Conservation (phyloP, 306 rosid genomes). For the Carpinus fangiana region DNA sequence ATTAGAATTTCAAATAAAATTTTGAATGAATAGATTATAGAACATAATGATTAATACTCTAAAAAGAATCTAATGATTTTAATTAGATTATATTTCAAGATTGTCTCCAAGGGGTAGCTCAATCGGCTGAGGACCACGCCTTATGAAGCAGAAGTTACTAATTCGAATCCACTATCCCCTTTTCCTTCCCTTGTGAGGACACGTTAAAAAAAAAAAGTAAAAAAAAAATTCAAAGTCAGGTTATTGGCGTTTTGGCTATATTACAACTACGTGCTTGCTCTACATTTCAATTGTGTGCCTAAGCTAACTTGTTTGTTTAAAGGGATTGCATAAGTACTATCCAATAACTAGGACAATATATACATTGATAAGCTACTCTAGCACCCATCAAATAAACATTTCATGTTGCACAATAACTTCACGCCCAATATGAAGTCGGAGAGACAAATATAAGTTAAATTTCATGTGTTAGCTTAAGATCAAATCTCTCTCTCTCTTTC, state of each 20-base stretch:
- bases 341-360: neutral
- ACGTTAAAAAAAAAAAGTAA: too few species aligned
- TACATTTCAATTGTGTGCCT: neutral
- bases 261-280: neutral
- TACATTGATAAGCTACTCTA: neutral
- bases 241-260: slow-evolving; percentile 8
- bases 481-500: neutral
- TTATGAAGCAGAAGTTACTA: too few species aligned
- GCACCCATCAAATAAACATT: neutral
- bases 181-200: too few species aligned
- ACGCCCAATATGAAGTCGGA: neutral
- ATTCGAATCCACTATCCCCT: too few species aligned
- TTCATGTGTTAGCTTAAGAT: neutral
- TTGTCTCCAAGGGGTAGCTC: too few species aligned
- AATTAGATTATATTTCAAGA: neutral
- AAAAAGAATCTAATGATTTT: too few species aligned
- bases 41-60: too few species aligned
- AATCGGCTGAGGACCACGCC: too few species aligned
- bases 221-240: neutral
- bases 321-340: neutral
- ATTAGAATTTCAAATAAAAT: too few species aligned
- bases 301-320: neutral
- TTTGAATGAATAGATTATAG: too few species aligned
- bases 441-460: neutral
- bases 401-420: neutral